phyloP scores from a whole-genome alignment of 2,329 filamentous ascomycete genomes.

The Colletotrichum agaves region DNA sequence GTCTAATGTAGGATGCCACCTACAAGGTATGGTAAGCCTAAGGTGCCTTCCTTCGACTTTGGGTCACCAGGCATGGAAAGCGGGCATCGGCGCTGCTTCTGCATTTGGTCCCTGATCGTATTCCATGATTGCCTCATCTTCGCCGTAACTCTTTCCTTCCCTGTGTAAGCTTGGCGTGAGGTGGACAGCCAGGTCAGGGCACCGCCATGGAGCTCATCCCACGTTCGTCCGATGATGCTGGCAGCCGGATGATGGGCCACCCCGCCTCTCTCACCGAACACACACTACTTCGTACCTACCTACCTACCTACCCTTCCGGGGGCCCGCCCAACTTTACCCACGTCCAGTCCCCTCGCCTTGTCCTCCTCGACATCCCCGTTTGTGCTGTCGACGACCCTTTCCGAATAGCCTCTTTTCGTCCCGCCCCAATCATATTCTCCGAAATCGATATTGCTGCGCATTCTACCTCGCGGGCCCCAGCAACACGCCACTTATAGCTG shows the following conservation, averaged over 20 bases:
- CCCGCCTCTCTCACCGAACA: constrained; percentile 25
- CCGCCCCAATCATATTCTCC: background rate
- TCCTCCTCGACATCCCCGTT: background rate
- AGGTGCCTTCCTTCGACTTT: no score
- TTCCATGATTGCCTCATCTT: constrained; percentile 14
- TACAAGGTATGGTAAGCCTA: no score
- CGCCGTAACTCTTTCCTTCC: background rate
- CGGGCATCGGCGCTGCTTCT: background rate
- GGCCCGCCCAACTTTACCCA: background rate
- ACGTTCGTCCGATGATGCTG: constrained; percentile 15
- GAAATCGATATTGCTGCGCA: constrained; percentile 4
- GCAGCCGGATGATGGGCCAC: background rate
- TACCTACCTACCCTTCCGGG: no score
- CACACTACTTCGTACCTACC: background rate
- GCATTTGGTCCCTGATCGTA: constrained; percentile 2
- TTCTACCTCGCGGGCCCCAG: background rate
- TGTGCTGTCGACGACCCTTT: background rate
- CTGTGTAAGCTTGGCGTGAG: constrained; percentile 1
- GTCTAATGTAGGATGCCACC: no score
- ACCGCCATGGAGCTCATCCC: background rate
- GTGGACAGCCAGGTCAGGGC: background rate
- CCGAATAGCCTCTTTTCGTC: constrained; percentile 15
- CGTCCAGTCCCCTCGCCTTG: background rate
- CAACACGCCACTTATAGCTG: background rate
- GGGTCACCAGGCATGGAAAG: background rate